A percentile compares a stretch with the other conserved stretches of the same genome.
Evolutionary conservation across 306 rosid species (phyloP).

Genomic region (Quercus alba): DNA sequence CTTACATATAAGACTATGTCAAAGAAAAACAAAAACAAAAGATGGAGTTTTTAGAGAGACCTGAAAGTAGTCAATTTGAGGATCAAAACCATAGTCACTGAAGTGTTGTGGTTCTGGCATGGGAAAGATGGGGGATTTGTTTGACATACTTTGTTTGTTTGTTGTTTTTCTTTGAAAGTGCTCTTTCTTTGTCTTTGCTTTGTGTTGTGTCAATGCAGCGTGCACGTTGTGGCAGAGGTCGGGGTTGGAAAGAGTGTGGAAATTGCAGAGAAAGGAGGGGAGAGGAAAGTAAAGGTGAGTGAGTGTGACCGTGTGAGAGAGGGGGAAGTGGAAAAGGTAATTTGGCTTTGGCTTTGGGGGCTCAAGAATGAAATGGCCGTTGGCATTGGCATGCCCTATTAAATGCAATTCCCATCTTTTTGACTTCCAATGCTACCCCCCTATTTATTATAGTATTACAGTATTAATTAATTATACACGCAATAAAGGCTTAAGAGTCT

Average conservation of each 20-base stretch:
- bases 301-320: background rate
- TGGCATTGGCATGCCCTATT: conserved; percentile 33
- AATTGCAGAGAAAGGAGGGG: background rate
- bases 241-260: background rate
- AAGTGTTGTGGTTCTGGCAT: conserved; percentile 84
- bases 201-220: background rate
- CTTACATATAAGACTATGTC: background rate
- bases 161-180: background rate
- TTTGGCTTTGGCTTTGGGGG: conserved; percentile 12
- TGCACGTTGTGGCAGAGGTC: background rate
- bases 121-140: conserved; percentile 75
- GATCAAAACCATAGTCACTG: conserved; percentile 96
- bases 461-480: too few relatives aligned
- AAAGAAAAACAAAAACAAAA: background rate
- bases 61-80: conserved; percentile 88
- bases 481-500: too few relatives aligned
- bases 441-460: background rate
- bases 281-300: background rate
- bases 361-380: conserved; percentile 24
- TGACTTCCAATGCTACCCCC: background rate
- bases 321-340: background rate
- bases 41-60: conserved; percentile 20
- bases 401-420: conserved; percentile 27
- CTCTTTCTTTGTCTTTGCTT: background rate
- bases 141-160: conserved; percentile 40